Conservation (phyloP, 805 yeast species). For the Suhomyces tanzawaensis region DNA sequence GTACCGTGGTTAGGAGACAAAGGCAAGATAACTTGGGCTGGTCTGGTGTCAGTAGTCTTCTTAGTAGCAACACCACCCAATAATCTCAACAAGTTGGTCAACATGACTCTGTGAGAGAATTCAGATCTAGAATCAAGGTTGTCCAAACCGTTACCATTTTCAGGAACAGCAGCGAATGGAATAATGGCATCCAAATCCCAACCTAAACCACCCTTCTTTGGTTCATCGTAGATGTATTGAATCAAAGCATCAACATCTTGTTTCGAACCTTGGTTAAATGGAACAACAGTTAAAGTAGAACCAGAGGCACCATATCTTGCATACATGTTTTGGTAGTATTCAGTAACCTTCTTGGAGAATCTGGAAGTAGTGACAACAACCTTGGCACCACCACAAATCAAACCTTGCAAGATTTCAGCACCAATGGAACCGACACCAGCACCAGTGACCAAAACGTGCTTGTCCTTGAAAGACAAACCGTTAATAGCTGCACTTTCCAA, state of each 20-base stretch:
- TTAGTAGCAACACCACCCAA: conserved; percentile 86
- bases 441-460: conserved; percentile 90
- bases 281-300: conserved; percentile 90
- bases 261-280: conserved; percentile 97
- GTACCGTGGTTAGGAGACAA: conserved; percentile 99
- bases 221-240: conserved; percentile 79
- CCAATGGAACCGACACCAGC: conserved; percentile 99
- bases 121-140: conserved; percentile 92
- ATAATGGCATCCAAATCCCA: conserved; percentile 97
- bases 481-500: conserved; percentile 92
- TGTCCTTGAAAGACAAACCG: conserved; percentile 86
- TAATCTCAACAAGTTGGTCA: conserved; percentile 89
- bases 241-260: conserved; percentile 88
- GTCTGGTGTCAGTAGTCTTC: conserved; percentile 88
- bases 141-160: conserved; percentile 94
- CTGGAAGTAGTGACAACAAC: conserved; percentile 95
- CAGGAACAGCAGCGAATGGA: conserved; percentile 99
- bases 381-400: conserved; percentile 96
- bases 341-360: conserved; percentile 91
- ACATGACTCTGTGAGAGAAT: conserved; percentile 97
- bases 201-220: conserved; percentile 85
- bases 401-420: conserved; percentile 93
- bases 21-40: conserved; percentile 96
- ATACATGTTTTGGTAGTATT: conserved; percentile 91
- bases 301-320: conserved; percentile 92